These are phyloP conservation scores for Metschnikowia anglica DNA, from an alignment of 805 yeast species.

Conservation along the genomic window DNA sequence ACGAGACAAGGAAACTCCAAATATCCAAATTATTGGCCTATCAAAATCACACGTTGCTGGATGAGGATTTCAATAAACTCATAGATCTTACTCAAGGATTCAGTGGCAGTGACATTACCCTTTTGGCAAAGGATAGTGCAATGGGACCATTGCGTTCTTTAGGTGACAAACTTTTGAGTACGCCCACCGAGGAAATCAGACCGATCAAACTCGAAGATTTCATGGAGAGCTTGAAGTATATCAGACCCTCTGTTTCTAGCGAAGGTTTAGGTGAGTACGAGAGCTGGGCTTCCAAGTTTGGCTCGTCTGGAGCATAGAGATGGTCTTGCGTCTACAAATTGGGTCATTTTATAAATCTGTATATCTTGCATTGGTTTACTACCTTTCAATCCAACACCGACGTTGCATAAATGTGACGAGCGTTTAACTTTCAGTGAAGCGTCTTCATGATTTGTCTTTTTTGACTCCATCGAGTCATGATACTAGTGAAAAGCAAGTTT, in stretches of 20 bases:
- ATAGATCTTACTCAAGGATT: slow-evolving; percentile 72
- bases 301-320: slow-evolving; percentile 76
- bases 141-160: slow-evolving; percentile 93
- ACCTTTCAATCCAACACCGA: slow-evolving; percentile 1
- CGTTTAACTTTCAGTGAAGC: neutral
- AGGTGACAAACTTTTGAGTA: slow-evolving; percentile 75
- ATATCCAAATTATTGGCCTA: slow-evolving; percentile 62
- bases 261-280: slow-evolving; percentile 81
- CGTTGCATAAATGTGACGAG: slow-evolving; percentile 1
- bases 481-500: neutral
- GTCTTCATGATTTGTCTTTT: neutral
- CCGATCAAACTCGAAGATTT: slow-evolving; percentile 76
- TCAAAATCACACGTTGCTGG: slow-evolving; percentile 70
- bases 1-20: slow-evolving; percentile 74
- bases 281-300: slow-evolving; percentile 83
- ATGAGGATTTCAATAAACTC: slow-evolving; percentile 59
- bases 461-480: neutral
- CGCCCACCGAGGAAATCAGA: slow-evolving; percentile 73
- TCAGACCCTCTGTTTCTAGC: slow-evolving; percentile 83
- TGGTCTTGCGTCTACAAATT: neutral
- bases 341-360: neutral
- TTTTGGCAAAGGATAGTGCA: slow-evolving; percentile 94
- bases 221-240: slow-evolving; percentile 66
- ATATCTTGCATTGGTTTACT: slow-evolving; percentile 3
- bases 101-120: slow-evolving; percentile 93